Percentiles rank a stretch among this genome's conserved stretches.
Conservation (phyloP, 1,284 basidiomycete genomes). For the Rhodotorula sp. region DNA sequence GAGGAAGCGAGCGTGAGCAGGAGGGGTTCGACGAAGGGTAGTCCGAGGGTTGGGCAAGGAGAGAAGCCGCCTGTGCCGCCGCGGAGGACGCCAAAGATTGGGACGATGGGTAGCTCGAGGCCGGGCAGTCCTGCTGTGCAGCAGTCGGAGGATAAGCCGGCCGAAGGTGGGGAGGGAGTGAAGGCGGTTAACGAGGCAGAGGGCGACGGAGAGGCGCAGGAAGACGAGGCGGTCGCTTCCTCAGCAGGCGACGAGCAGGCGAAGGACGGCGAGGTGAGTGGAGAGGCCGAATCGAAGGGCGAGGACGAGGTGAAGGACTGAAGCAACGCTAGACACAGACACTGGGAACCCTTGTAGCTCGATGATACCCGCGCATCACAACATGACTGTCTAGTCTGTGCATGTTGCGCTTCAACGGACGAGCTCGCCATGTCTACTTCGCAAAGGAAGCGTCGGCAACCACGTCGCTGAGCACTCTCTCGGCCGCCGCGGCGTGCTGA, state of each 20-base stretch:
- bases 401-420: too few species aligned
- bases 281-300: neutral
- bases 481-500: too few species aligned
- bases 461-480: too few species aligned
- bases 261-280: neutral
- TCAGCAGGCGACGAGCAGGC: neutral
- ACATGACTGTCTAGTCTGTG: too few species aligned
- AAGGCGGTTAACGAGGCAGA: neutral
- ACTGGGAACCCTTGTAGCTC: too few species aligned
- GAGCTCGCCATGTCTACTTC: too few species aligned
- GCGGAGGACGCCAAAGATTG: conserved; percentile 16
- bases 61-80: conserved; percentile 29
- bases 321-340: neutral
- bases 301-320: neutral
- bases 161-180: neutral
- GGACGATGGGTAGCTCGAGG: neutral
- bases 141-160: neutral
- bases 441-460: too few species aligned
- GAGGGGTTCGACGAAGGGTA: neutral
- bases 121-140: neutral
- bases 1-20: neutral
- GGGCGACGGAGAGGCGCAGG: neutral
- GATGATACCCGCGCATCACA: too few species aligned
- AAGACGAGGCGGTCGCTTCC: neutral
- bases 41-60: neutral